phyloP scores from a whole-genome alignment of 176 grass and related monocot species.

The Musa acuminata region DNA sequence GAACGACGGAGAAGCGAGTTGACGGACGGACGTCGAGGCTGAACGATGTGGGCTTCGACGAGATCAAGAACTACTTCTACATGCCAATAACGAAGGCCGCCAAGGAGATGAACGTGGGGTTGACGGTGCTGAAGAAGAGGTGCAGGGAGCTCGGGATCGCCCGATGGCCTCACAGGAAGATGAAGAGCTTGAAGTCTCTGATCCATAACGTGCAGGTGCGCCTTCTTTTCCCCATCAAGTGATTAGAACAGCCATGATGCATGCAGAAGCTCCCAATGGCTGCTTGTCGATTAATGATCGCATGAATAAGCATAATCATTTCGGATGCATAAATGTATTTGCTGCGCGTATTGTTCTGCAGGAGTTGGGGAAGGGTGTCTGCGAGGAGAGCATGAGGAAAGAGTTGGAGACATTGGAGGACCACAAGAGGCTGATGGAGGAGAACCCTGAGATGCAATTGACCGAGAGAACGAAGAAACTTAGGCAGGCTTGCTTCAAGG shows the following conservation, averaged over 20 bases:
- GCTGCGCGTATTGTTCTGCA: not conserved
- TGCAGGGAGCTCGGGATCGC: constrained; percentile 76
- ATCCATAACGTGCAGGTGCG: constrained; percentile 64
- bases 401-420: constrained; percentile 47
- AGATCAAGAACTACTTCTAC: constrained; percentile 60
- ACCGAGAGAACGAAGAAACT: constrained; percentile 65
- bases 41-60: constrained; percentile 46
- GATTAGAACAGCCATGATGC: no score
- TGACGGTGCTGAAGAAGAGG: constrained; percentile 89
- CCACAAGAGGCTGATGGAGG: constrained; percentile 46
- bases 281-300: no score
- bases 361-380: constrained; percentile 58
- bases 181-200: constrained; percentile 83
- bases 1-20: not conserved
- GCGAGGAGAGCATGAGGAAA: constrained; percentile 14
- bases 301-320: no score
- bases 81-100: constrained; percentile 82
- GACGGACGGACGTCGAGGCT: constrained; percentile 20
- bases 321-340: no score
- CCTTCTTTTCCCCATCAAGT: not conserved
- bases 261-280: no score
- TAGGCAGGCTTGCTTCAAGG: constrained; percentile 85
- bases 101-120: constrained; percentile 65
- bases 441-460: constrained; percentile 53
- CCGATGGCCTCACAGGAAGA: constrained; percentile 86